phyloP scores from a whole-genome alignment of 169 alveolate genomes.

The Plasmodium gonderi region DNA sequence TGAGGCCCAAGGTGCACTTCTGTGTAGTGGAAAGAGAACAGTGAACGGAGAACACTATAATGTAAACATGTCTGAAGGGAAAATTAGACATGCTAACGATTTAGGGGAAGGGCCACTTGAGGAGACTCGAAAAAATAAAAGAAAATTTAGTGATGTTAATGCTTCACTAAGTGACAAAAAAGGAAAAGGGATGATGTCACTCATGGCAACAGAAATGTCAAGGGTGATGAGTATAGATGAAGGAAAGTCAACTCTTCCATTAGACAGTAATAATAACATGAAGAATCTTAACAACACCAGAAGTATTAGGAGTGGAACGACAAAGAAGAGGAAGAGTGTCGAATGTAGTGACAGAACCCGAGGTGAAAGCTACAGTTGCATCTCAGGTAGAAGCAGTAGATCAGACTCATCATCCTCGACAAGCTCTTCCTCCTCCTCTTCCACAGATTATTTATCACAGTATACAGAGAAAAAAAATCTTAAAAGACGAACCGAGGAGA shows the following conservation, averaged over 20 bases:
- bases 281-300: no score
- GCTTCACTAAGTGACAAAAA: background rate
- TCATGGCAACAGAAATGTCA: background rate
- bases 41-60: background rate
- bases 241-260: background rate
- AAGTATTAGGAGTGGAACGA: background rate
- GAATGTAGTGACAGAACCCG: background rate
- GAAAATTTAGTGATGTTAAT: background rate
- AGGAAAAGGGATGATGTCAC: background rate
- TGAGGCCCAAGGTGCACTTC: no score
- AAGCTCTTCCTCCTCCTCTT: slow-evolving; percentile 5
- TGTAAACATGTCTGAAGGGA: background rate
- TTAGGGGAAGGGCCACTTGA: background rate
- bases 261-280: background rate
- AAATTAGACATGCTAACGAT: background rate
- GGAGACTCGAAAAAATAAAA: background rate
- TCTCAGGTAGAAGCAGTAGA: background rate
- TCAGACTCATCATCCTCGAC: background rate
- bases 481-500: background rate
- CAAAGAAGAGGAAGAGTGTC: background rate
- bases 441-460: background rate
- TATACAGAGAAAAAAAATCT: background rate
- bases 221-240: background rate
- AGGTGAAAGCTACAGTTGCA: slow-evolving; percentile 6
- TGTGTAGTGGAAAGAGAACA: background rate